Evolutionary conservation across 768 basidiomycete genomes (phyloP).

Genomic region (Mycena leptocephala): DNA sequence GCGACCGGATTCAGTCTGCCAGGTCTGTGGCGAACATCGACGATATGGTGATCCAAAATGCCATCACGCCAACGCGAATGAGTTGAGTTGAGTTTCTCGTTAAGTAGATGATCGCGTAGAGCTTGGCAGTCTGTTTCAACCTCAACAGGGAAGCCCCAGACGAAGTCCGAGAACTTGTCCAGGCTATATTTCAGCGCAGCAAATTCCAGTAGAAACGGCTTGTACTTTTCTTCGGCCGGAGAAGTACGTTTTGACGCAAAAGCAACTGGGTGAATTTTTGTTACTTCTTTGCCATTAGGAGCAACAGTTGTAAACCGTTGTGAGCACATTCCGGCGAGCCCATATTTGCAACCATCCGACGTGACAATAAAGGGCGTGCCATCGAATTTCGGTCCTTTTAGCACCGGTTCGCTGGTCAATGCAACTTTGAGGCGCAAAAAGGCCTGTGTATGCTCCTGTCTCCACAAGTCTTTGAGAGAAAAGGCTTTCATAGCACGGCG

Average conservation of each 20-base stretch:
- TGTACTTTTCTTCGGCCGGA: constrained; percentile 34
- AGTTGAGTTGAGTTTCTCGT: constrained; percentile 39
- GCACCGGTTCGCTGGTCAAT: constrained; percentile 39
- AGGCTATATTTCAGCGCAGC: constrained; percentile 37
- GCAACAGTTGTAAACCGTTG: constrained; percentile 33
- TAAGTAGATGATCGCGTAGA: constrained; percentile 39
- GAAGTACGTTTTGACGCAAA: constrained; percentile 42
- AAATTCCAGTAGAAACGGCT: constrained; percentile 51
- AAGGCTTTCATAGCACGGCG: constrained; percentile 40
- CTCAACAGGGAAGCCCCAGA: constrained; percentile 43
- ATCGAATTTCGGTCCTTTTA: constrained; percentile 41
- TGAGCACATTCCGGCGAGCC: constrained; percentile 43
- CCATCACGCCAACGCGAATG: constrained; percentile 44
- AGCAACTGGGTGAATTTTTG: constrained; percentile 41
- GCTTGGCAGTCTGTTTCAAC: constrained; percentile 28
- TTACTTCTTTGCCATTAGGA: constrained; percentile 32
- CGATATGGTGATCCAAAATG: constrained; percentile 33
- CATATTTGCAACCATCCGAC: constrained; percentile 46
- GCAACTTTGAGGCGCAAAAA: constrained; percentile 45
- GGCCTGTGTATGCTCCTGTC: constrained; percentile 33
- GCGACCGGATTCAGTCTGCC: not conserved
- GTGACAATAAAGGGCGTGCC: constrained; percentile 48
- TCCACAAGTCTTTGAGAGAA: constrained; percentile 33
- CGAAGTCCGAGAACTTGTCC: constrained; percentile 32
- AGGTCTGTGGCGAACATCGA: not conserved